A percentile compares a stretch with the other conserved stretches of the same genome.
These are phyloP conservation scores for rapeseed (Brassica napus) DNA, from an alignment of 345 rosid genomes.

Conservation along the genomic window DNA sequence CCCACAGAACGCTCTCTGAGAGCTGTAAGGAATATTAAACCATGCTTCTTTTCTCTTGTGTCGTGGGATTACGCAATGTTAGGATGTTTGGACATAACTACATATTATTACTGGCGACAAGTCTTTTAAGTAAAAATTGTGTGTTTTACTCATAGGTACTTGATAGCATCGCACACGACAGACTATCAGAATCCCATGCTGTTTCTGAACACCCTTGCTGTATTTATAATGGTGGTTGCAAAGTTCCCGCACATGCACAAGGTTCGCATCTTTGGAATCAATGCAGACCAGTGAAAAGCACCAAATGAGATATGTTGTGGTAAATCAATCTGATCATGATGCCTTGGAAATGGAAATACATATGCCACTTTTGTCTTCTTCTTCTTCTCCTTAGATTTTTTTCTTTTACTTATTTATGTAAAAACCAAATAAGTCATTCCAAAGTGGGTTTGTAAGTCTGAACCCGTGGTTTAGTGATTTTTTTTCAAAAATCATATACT, in stretches of 20 bases:
- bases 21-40: not conserved
- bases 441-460: conserved; percentile 26
- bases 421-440: conserved; percentile 7
- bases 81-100: not conserved
- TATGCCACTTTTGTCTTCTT: conserved; percentile 4
- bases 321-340: not conserved
- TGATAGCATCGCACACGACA: conserved; percentile 76
- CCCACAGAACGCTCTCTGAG: not conserved
- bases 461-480: conserved; percentile 11
- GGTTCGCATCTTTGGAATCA: conserved; percentile 80
- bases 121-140: not conserved
- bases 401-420: not conserved
- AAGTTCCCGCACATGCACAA: conserved; percentile 83
- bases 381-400: not conserved
- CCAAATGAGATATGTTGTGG: not conserved
- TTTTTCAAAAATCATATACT: conserved; percentile 1
- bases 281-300: conserved; percentile 26
- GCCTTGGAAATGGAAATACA: not conserved
- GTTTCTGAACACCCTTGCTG: conserved; percentile 63
- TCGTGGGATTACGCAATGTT: not conserved
- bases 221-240: conserved; percentile 62
- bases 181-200: conserved; percentile 75
- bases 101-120: not conserved
- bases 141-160: conserved; percentile 46
- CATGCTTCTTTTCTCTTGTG: not conserved